phyloP scores from a whole-genome alignment of 305 asterid species.

The Coffea humblotiana region DNA sequence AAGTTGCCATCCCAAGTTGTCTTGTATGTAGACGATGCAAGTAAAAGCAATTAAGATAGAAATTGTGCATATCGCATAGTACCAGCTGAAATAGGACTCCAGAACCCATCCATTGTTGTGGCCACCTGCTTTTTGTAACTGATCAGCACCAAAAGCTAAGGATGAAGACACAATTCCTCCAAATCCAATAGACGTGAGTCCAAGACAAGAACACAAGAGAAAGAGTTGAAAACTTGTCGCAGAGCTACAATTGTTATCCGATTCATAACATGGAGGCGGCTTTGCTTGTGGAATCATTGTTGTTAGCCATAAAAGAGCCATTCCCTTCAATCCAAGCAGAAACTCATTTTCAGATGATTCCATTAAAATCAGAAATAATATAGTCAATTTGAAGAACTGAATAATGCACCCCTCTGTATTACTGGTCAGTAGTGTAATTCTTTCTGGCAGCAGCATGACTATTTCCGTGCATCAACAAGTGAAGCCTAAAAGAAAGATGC shows the following conservation, averaged over 20 bases:
- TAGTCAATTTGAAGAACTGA: neutral
- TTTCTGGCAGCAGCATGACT: neutral
- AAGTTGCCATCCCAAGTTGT: conserved; percentile 56
- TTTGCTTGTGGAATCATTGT: conserved; percentile 57
- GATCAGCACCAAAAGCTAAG: conserved; percentile 70
- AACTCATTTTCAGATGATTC: neutral
- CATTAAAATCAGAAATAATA: neutral
- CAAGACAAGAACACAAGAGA: conserved; percentile 46
- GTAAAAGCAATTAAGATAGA: conserved; percentile 28
- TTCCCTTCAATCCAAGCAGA: conserved; percentile 44
- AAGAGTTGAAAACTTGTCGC: conserved; percentile 44
- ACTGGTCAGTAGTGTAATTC: neutral
- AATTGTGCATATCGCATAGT: conserved; percentile 23
- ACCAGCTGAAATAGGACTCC: conserved; percentile 37
- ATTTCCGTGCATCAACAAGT: neutral
- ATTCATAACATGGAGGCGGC: conserved; percentile 55
- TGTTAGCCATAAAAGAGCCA: conserved; percentile 67
- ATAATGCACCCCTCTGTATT: too few species aligned
- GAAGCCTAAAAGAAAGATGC: neutral
- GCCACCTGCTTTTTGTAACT: conserved; percentile 30
- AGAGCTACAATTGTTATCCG: conserved; percentile 33
- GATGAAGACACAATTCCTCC: conserved; percentile 62
- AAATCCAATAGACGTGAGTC: conserved; percentile 58
- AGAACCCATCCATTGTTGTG: conserved; percentile 12
- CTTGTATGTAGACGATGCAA: conserved; percentile 54